phyloP scores from a whole-genome alignment of 306 rosid species.

The Vigna unguiculata region DNA sequence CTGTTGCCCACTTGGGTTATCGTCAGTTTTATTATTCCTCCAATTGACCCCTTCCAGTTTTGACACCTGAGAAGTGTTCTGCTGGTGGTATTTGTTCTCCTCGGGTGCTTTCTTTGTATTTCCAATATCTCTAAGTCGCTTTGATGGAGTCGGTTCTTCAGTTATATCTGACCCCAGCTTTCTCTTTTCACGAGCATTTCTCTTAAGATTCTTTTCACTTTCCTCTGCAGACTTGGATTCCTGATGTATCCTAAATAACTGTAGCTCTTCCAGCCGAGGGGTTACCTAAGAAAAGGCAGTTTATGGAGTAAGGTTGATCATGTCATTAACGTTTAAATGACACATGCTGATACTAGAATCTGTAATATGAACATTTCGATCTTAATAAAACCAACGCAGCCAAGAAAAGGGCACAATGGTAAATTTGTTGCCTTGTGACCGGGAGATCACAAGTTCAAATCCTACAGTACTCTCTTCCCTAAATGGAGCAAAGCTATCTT shows the following conservation, averaged over 20 bases:
- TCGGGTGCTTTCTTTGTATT: slow-evolving; percentile 54
- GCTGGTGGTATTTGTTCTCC: slow-evolving; percentile 55
- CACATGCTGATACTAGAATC: slow-evolving; percentile 5
- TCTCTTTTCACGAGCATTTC: slow-evolving; percentile 73
- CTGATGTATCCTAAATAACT: slow-evolving; percentile 67
- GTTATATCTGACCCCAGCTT: slow-evolving; percentile 60
- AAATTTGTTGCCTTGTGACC: background rate
- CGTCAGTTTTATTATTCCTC: slow-evolving; percentile 50
- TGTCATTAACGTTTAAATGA: slow-evolving; percentile 27
- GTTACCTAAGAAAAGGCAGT: slow-evolving; percentile 60
- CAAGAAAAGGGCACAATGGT: background rate
- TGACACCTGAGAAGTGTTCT: slow-evolving; percentile 46
- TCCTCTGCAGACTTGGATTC: slow-evolving; percentile 69
- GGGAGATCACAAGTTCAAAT: slow-evolving; percentile 2
- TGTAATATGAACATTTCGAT: background rate
- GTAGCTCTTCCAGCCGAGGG: slow-evolving; percentile 80
- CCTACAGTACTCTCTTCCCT: background rate
- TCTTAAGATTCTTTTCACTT: slow-evolving; percentile 60
- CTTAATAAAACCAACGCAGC: slow-evolving; percentile 18
- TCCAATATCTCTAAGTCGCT: slow-evolving; percentile 65
- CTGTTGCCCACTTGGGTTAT: slow-evolving; percentile 51
- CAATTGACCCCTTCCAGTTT: slow-evolving; percentile 50
- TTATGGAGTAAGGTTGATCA: slow-evolving; percentile 5
- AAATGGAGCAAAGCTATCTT: background rate
- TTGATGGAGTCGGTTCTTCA: slow-evolving; percentile 63